A percentile compares a stretch with the other conserved stretches of the same genome.
Conservation (phyloP, 768 basidiomycete genomes). For the Amanita phalloides region DNA sequence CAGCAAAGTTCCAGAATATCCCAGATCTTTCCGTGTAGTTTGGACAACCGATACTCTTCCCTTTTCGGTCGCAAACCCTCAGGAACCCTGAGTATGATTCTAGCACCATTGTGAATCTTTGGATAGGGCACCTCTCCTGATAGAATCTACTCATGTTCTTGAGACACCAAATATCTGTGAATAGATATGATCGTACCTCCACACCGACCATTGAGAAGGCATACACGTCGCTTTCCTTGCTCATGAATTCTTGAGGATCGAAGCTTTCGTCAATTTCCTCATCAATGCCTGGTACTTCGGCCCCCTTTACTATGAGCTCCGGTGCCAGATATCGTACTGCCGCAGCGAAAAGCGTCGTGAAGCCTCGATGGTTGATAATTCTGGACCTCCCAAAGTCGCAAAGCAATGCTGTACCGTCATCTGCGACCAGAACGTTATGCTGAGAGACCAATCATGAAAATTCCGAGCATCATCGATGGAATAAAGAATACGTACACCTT, state of each 20-base stretch:
- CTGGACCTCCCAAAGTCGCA: constrained; percentile 55
- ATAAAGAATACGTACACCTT: constrained; percentile 31
- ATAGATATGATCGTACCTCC: background rate
- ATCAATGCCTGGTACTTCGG: constrained; percentile 15
- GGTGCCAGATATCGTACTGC: constrained; percentile 49
- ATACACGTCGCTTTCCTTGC: constrained; percentile 40
- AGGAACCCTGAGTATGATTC: background rate
- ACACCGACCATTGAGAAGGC: constrained; percentile 45
- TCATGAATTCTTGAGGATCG: constrained; percentile 26
- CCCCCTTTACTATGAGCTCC: constrained; percentile 39
- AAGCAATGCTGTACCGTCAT: constrained; percentile 39
- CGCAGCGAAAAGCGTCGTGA: constrained; percentile 32
- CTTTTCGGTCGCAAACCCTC: background rate
- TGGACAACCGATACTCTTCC: background rate
- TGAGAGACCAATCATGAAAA: constrained; percentile 12
- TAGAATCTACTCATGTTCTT: background rate
- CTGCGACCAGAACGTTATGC: constrained; percentile 49
- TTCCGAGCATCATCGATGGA: background rate
- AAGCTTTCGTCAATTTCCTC: constrained; percentile 21
- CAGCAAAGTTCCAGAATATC: background rate
- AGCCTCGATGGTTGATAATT: constrained; percentile 32
- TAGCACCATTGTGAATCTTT: background rate
- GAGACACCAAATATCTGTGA: background rate
- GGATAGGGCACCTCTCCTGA: background rate
- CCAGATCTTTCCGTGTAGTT: background rate